A percentile compares a stretch with the other conserved stretches of the same genome.
phyloP scores from a whole-genome alignment of 2,329 filamentous ascomycete genomes.

The Alternaria incomplexa region DNA sequence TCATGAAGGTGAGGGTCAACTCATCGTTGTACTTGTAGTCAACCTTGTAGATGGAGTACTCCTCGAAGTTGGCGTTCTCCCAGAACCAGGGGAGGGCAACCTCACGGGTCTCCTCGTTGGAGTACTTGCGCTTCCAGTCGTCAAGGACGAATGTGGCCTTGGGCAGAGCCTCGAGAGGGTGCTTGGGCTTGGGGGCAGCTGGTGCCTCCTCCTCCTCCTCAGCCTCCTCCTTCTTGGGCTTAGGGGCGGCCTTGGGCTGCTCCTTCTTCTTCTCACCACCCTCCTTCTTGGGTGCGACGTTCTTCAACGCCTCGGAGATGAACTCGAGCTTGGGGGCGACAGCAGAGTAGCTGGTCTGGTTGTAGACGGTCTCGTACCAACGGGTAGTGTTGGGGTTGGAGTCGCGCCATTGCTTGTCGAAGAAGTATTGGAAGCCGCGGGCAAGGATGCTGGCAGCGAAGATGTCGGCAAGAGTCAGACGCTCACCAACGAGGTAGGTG shows the following conservation, averaged over 20 bases:
- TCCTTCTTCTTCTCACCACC: conserved; percentile 74
- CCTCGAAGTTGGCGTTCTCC: conserved; percentile 91
- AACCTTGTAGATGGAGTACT: conserved; percentile 94
- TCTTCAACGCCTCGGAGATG: conserved; percentile 80
- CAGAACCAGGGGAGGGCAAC: conserved; percentile 96
- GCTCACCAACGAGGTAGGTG: conserved; percentile 98
- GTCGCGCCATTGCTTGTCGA: conserved; percentile 86
- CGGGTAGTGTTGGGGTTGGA: conserved; percentile 85
- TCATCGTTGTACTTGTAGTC: conserved; percentile 99
- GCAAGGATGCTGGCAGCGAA: conserved; percentile 79
- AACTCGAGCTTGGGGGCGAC: conserved; percentile 77
- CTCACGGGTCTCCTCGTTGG: conserved; percentile 85
- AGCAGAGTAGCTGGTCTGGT: conserved; percentile 87
- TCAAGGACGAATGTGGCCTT: conserved; percentile 83
- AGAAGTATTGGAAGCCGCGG: conserved; percentile 92
- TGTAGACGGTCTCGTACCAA: conserved; percentile 94
- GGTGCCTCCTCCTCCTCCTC: conserved; percentile 68
- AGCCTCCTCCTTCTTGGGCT: conserved; percentile 61
- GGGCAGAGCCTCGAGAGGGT: conserved; percentile 86
- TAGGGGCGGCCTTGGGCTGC: conserved; percentile 62
- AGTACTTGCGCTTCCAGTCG: conserved; percentile 99
- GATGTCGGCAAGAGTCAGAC: conserved; percentile 93
- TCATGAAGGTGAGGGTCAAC: conserved; percentile 98
- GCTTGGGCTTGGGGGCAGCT: conserved; percentile 87
- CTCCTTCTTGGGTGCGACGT: conserved; percentile 75